Conservation (phyloP, 2,329 filamentous ascomycete genomes). For the Cladophialophora psammophila region DNA sequence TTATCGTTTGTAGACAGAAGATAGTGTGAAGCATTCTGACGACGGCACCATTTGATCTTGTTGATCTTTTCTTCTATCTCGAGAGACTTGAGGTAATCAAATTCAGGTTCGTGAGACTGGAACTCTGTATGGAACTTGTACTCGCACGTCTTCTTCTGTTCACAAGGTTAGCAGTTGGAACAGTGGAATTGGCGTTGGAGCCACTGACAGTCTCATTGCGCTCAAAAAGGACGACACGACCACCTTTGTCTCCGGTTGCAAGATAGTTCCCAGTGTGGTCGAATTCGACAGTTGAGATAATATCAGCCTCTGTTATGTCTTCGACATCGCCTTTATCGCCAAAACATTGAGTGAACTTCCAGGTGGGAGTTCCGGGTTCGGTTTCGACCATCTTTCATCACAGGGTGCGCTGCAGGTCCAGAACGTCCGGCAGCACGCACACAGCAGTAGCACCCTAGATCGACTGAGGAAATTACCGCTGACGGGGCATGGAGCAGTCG, state of each 20-base stretch:
- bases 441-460: constrained; percentile 30
- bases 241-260: constrained; percentile 61
- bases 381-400: constrained; percentile 88
- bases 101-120: constrained; percentile 98
- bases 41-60: constrained; percentile 99
- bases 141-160: constrained; percentile 98
- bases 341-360: constrained; percentile 99
- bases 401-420: constrained; percentile 36
- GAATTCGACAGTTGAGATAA: constrained; percentile 62
- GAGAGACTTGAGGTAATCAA: constrained; percentile 98
- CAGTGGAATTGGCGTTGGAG: neutral
- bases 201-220: constrained; percentile 88
- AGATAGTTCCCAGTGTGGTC: constrained; percentile 61
- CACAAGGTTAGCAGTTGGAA: constrained; percentile 28
- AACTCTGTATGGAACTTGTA: constrained; percentile 99
- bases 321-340: constrained; percentile 99
- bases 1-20: constrained; percentile 99
- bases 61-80: constrained; percentile 99
- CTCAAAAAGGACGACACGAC: constrained; percentile 60
- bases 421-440: constrained; percentile 22
- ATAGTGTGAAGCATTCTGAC: constrained; percentile 98
- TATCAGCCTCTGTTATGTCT: constrained; percentile 86
- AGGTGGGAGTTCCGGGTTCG: constrained; percentile 92
- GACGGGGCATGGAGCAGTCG: constrained; percentile 32
- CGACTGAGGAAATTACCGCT: constrained; percentile 22